phyloP scores from a whole-genome alignment of 2,329 filamentous ascomycete genomes.

The Paracorniculantispora psalliotae region DNA sequence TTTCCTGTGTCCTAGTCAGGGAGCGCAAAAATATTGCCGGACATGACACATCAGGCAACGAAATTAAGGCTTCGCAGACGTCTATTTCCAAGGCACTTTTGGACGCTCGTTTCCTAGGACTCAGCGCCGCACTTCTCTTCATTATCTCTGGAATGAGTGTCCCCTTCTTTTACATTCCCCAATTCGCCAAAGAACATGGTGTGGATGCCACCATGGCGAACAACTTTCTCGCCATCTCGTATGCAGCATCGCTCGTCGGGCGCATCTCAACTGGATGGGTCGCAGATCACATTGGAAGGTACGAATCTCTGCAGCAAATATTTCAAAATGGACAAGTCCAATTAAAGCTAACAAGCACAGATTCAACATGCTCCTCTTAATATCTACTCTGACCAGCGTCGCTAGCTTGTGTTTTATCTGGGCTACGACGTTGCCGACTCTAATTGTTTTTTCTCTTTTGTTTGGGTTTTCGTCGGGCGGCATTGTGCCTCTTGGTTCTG shows the following conservation, averaged over 20 bases:
- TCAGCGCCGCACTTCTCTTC: conserved; percentile 22
- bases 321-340: no score
- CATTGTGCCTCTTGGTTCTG: conserved; percentile 29
- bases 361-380: conserved; percentile 37
- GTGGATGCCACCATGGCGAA: conserved; percentile 49
- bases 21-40: conserved; percentile 18
- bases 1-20: conserved; percentile 26
- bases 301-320: neutral
- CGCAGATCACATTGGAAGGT: conserved; percentile 45
- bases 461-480: conserved; percentile 29
- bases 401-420: conserved; percentile 28
- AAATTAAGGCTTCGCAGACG: conserved; percentile 12
- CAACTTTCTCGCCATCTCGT: conserved; percentile 58
- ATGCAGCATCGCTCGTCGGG: conserved; percentile 50
- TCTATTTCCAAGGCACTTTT: conserved; percentile 24
- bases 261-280: conserved; percentile 48
- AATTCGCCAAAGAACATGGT: conserved; percentile 44
- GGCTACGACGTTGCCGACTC: conserved; percentile 17
- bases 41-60: conserved; percentile 16
- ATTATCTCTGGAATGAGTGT: conserved; percentile 26
- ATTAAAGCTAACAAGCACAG: conserved; percentile 15
- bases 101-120: conserved; percentile 20
- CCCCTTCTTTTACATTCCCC: conserved; percentile 33
- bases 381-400: conserved; percentile 20
- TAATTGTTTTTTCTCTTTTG: conserved; percentile 23